These are phyloP conservation scores for Ustilago xerochloae DNA, from an alignment of 1,284 basidiomycete species.

Conservation along the genomic window DNA sequence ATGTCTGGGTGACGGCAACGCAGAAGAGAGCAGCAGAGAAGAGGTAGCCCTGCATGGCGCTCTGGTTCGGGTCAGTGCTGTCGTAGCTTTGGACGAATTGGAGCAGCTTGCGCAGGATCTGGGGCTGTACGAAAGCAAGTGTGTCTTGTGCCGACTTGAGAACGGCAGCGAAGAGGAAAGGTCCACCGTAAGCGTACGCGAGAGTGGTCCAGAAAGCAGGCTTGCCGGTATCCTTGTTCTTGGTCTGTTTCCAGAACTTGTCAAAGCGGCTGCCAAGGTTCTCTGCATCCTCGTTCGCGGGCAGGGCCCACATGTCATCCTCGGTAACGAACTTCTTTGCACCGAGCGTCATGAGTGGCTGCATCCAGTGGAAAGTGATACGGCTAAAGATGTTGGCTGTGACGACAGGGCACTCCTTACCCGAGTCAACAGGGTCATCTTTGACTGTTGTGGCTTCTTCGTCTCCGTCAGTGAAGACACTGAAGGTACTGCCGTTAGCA, in stretches of 20 bases:
- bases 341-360: conserved; percentile 75
- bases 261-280: conserved; percentile 75
- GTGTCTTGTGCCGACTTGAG: conserved; percentile 54
- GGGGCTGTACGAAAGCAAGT: conserved; percentile 81
- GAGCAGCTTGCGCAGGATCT: conserved; percentile 83
- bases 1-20: conserved; percentile 77
- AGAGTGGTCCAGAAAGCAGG: conserved; percentile 74
- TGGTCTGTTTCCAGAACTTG: conserved; percentile 77
- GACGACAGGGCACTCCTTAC: conserved; percentile 72
- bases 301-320: conserved; percentile 83
- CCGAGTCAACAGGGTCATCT: conserved; percentile 75
- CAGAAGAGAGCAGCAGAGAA: conserved; percentile 72
- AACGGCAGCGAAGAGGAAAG: conserved; percentile 71
- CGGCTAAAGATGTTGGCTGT: conserved; percentile 73
- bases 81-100: conserved; percentile 73
- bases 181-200: conserved; percentile 72
- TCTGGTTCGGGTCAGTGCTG: conserved; percentile 24
- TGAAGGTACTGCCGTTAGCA: conserved; percentile 43
- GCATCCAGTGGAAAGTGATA: conserved; percentile 79
- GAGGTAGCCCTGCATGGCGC: conserved; percentile 55
- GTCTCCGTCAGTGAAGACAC: conserved; percentile 42
- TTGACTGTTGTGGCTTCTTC: conserved; percentile 67
- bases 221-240: conserved; percentile 77
- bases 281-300: conserved; percentile 72
- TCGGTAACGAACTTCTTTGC: conserved; percentile 83